These are phyloP conservation scores for Jamesozyma spencerorum DNA, from an alignment of 805 yeast genomes.

Conservation along the genomic window DNA sequence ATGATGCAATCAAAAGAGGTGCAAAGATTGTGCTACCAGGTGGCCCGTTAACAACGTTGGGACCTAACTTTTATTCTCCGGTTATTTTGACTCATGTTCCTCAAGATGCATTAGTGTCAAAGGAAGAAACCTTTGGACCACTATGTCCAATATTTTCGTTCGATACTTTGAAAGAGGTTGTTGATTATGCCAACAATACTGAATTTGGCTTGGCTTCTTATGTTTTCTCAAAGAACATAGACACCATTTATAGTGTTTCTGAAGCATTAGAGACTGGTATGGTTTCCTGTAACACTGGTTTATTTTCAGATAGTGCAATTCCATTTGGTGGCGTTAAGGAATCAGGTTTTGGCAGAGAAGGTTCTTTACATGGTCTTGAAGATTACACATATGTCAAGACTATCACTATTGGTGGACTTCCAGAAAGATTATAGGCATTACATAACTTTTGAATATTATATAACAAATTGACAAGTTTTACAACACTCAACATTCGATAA, in stretches of 20 bases:
- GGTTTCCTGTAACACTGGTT: constrained; percentile 54
- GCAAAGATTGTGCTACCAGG: constrained; percentile 45
- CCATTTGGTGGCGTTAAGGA: constrained; percentile 60
- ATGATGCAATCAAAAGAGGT: constrained; percentile 47
- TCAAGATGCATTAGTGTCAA: constrained; percentile 39
- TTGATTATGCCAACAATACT: constrained; percentile 45
- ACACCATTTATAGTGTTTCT: constrained; percentile 42
- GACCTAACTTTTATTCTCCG: constrained; percentile 47
- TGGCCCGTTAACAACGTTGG: constrained; percentile 41
- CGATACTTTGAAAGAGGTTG: constrained; percentile 44
- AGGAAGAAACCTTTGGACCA: constrained; percentile 61
- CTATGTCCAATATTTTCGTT: constrained; percentile 49
- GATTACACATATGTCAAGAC: constrained; percentile 49
- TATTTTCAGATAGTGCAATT: constrained; percentile 45
- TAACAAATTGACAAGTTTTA: too few relatives aligned
- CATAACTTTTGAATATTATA: too few relatives aligned
- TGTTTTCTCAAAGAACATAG: constrained; percentile 44
- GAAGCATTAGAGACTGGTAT: constrained; percentile 56
- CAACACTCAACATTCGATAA: too few relatives aligned
- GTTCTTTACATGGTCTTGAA: constrained; percentile 52
- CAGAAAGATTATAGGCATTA: constrained; percentile 4
- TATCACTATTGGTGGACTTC: constrained; percentile 37
- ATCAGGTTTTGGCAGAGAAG: constrained; percentile 66
- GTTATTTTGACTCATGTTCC: constrained; percentile 45
- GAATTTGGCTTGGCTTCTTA: constrained; percentile 53